phyloP scores from a whole-genome alignment of 441 rosid genomes.

The Populus hybrid region DNA sequence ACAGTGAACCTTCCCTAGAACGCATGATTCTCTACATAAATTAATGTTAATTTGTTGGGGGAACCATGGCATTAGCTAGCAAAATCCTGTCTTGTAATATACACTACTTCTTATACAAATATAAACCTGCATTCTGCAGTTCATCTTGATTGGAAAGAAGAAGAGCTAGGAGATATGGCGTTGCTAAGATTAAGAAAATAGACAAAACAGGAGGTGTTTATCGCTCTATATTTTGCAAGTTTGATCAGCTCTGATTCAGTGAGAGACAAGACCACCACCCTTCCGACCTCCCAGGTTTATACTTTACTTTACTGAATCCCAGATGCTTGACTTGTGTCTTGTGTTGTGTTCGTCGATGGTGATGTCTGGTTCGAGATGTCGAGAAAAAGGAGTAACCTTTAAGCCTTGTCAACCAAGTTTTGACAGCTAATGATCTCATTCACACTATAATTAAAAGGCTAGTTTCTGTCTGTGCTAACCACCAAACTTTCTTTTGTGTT shows the following conservation, averaged over 20 bases:
- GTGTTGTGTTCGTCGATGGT: background rate
- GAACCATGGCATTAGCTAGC: background rate
- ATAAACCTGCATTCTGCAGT: too few relatives aligned
- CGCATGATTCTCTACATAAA: background rate
- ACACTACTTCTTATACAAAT: too few relatives aligned
- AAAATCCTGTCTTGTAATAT: too few relatives aligned
- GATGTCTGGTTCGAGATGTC: background rate
- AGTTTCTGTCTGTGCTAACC: background rate
- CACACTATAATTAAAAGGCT: background rate
- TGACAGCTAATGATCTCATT: background rate
- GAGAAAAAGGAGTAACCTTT: background rate
- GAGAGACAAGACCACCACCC: background rate
- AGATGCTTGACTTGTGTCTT: background rate
- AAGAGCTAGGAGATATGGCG: background rate
- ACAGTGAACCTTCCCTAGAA: slow-evolving; percentile 23
- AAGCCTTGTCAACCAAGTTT: background rate
- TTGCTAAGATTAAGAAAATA: background rate
- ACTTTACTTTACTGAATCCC: background rate
- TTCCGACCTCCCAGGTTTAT: background rate
- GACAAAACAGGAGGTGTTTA: background rate
- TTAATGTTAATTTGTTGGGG: slow-evolving; percentile 3
- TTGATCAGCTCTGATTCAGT: background rate
- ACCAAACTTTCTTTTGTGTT: background rate
- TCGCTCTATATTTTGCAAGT: background rate
- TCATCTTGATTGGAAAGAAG: background rate